A percentile compares a stretch with the other conserved stretches of the same genome.
phyloP scores from a whole-genome alignment of 768 basidiomycete genomes.

The Mycena chlorophos region DNA sequence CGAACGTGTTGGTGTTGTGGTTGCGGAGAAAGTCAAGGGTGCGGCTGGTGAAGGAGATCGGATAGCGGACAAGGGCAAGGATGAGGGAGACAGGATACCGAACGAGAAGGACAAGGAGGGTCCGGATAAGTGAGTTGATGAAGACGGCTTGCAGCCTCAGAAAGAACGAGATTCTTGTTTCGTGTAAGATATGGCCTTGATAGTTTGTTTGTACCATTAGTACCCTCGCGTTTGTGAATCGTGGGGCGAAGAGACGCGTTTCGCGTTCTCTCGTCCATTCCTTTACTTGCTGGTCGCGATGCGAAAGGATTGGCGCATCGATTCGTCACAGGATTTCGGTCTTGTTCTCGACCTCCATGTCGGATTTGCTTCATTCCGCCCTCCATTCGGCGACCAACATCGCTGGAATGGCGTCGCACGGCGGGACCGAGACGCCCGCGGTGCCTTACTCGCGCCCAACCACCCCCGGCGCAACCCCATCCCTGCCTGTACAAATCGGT shows the following conservation, averaged over 20 bases:
- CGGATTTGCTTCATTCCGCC: slow-evolving; percentile 14
- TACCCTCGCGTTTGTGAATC: too few relatives aligned
- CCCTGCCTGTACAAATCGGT: slow-evolving; percentile 34
- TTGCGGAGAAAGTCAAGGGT: slow-evolving; percentile 50
- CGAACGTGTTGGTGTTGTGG: slow-evolving; percentile 44
- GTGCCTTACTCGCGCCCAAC: slow-evolving; percentile 58
- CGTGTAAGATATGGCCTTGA: too few relatives aligned
- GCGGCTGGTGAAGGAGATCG: slow-evolving; percentile 24
- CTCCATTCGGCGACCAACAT: slow-evolving; percentile 8
- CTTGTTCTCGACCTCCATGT: slow-evolving; percentile 1
- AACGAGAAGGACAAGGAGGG: slow-evolving; percentile 35
- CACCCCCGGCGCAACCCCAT: slow-evolving; percentile 41
- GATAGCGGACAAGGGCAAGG: slow-evolving; percentile 22
- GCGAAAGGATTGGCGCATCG: too few relatives aligned
- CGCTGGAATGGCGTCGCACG: slow-evolving; percentile 29
- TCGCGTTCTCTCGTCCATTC: too few relatives aligned
- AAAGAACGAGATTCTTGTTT: too few relatives aligned
- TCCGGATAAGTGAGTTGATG: slow-evolving; percentile 32
- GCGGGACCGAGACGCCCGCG: slow-evolving; percentile 14
- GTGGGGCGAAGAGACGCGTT: too few relatives aligned
- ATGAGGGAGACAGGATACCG: slow-evolving; percentile 33
- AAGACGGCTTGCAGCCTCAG: too few relatives aligned
- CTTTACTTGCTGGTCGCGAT: too few relatives aligned
- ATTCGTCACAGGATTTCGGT: not conserved
- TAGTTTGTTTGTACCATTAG: too few relatives aligned